Evolutionary conservation across 495 filamentous ascomycete genomes (phyloP).

Genomic region (Penicillium parvum): DNA sequence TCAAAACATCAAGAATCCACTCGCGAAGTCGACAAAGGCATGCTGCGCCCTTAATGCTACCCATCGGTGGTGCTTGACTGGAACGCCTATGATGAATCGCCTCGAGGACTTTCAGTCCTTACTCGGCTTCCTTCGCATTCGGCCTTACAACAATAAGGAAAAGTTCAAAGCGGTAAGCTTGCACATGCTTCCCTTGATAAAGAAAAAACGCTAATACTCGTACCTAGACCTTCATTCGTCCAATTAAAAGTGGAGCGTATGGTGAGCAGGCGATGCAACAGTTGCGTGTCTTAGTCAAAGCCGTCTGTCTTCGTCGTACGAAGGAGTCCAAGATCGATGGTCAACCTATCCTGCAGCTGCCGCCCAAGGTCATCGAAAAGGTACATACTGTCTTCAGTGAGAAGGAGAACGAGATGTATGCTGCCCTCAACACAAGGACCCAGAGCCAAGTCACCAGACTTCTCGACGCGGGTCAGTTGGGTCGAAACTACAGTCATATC

Average conservation of each 20-base stretch:
- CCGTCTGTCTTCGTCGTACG: slow-evolving; percentile 78
- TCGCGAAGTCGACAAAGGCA: slow-evolving; percentile 60
- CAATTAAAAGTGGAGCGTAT: slow-evolving; percentile 42
- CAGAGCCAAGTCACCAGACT: slow-evolving; percentile 74
- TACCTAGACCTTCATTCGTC: slow-evolving; percentile 44
- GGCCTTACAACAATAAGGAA: slow-evolving; percentile 66
- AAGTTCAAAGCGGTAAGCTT: slow-evolving; percentile 55
- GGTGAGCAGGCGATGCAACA: slow-evolving; percentile 57
- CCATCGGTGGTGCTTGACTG: slow-evolving; percentile 81
- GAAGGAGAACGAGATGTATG: slow-evolving; percentile 70
- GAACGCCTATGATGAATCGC: slow-evolving; percentile 93
- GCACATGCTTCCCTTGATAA: not conserved
- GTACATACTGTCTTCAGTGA: slow-evolving; percentile 68
- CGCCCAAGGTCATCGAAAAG: slow-evolving; percentile 61
- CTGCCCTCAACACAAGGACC: slow-evolving; percentile 61
- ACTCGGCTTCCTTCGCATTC: slow-evolving; percentile 75
- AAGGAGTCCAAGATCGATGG: slow-evolving; percentile 84
- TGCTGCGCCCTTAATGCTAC: slow-evolving; percentile 56
- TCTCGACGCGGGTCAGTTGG: slow-evolving; percentile 64
- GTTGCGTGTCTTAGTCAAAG: slow-evolving; percentile 76
- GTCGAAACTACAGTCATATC: slow-evolving; percentile 77
- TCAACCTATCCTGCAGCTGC: slow-evolving; percentile 72
- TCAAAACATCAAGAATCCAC: slow-evolving; percentile 87
- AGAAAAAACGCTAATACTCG: slow-evolving; percentile 17
- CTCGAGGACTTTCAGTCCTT: slow-evolving; percentile 79